Base-by-base conservation (phyloP, 768 basidiomycete species). In the Collybiopsis luxurians region DNA sequence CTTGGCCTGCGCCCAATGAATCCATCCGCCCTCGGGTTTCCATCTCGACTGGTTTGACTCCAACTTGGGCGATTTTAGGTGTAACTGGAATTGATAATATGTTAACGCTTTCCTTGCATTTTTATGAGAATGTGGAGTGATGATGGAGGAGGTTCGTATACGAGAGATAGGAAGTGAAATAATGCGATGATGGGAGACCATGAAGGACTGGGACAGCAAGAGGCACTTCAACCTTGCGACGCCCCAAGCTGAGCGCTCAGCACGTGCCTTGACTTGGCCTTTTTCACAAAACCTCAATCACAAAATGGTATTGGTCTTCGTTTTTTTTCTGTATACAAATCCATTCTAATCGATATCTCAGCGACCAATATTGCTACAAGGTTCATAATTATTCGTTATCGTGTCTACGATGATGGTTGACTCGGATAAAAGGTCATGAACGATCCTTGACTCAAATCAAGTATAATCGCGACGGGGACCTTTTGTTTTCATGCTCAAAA, bases 401-500 rank as follows among this genome's bases (percentile, higher is more conserved):
- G 38, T 53, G 30, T 13, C 17, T 17, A 46, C 10, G 12, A 53
- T 46, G 9, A 42, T 21, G 26, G 38, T 55, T 49, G 30, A 56
- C 40, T 56, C 9, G 49, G 60, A 34, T 61, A 65, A 59, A 64
- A 93, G 95, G 96, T 63, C 95, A 99, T 75, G 94, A 98, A 78
- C 93, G 96, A 67, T 90, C 96, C 50, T 78, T 98, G 66, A 98
- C 95, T 7, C 94, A 98, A 76, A 91, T 98, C 82, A 94, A 93
- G 77, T 98, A 92, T 81, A 99, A 98, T 76, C 73, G 79, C 53
- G 97, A 98, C 68, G 97, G 97, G 61, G 97, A 98, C 74, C 80
- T 99, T 15, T 79, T 99, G 50, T 97, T 99, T 73, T 88, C 94
- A 23, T 92, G 90, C 68, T 94, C 93, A 64, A 99, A 99, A 80